Percentiles rank a stretch among this genome's conserved stretches.
Evolutionary conservation across 495 filamentous ascomycete species (phyloP).

Genomic region (Aspergillus steynii): DNA sequence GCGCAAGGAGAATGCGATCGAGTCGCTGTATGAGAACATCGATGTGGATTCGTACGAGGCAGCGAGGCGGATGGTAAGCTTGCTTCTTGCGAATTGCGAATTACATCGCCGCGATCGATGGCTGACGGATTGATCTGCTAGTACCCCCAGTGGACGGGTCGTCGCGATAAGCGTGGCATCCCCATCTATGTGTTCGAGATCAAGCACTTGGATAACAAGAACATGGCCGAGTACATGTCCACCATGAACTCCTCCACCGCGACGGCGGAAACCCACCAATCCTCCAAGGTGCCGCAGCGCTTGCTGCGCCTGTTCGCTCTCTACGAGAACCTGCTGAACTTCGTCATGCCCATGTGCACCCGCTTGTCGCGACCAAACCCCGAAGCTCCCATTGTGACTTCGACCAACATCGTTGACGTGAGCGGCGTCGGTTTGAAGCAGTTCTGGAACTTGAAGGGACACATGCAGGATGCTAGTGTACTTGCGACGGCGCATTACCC

Average conservation of each 20-base stretch:
- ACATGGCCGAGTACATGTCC: constrained; percentile 71
- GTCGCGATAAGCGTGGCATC: constrained; percentile 83
- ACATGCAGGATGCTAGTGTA: constrained; percentile 87
- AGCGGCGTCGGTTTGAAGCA: constrained; percentile 80
- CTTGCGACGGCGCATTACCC: constrained; percentile 92
- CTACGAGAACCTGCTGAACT: constrained; percentile 87
- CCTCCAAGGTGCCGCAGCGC: constrained; percentile 56
- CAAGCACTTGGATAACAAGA: constrained; percentile 75
- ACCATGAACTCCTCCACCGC: constrained; percentile 54
- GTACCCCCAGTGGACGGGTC: constrained; percentile 94
- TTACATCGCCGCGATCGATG: neutral
- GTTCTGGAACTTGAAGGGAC: constrained; percentile 87
- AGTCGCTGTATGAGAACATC: constrained; percentile 73
- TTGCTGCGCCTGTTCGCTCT: constrained; percentile 80
- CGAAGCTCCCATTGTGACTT: constrained; percentile 78
- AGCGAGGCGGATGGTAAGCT: constrained; percentile 67
- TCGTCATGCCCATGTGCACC: constrained; percentile 80
- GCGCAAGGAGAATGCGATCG: constrained; percentile 75
- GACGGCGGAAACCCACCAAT: constrained; percentile 58
- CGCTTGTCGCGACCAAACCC: constrained; percentile 69
- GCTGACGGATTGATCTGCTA: constrained; percentile 29
- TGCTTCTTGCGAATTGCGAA: neutral
- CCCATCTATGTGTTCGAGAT: constrained; percentile 90
- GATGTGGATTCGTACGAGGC: constrained; percentile 80
- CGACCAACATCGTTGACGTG: constrained; percentile 88